These are phyloP conservation scores for Fusarium avenaceum DNA, from an alignment of 2,329 filamentous ascomycete genomes.

Conservation along the genomic window DNA sequence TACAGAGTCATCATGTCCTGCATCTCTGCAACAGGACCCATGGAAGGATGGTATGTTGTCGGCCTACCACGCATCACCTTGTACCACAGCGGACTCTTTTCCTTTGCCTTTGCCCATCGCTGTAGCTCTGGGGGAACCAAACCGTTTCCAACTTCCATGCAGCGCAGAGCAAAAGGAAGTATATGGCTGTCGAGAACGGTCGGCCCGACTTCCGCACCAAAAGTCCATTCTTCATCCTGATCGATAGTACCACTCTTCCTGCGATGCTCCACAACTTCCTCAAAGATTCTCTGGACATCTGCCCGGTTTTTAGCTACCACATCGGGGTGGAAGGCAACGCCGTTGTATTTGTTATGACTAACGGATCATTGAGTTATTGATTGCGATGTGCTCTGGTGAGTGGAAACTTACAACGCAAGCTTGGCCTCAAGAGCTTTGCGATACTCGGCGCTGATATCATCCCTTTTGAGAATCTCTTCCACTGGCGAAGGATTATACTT, in stretches of 20 bases:
- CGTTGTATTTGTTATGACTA: constrained; percentile 24
- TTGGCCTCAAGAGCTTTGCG: constrained; percentile 13
- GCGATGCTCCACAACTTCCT: constrained; percentile 10
- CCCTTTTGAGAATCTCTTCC: constrained; percentile 12
- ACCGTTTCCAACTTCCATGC: constrained; percentile 19
- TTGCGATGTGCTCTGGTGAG: accelerated
- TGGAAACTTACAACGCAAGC: constrained; percentile 14
- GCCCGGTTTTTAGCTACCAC: constrained; percentile 19
- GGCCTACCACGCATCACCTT: constrained; percentile 30
- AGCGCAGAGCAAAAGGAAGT: constrained; percentile 24
- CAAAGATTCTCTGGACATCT: constrained; percentile 9
- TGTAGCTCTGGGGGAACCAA: constrained; percentile 28
- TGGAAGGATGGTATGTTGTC: constrained; percentile 27
- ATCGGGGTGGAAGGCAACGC: constrained; percentile 18
- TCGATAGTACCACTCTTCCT: constrained; percentile 13
- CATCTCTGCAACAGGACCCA: constrained; percentile 32
- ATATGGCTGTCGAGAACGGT: constrained; percentile 34
- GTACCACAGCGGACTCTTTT: constrained; percentile 18
- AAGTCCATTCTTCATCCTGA: constrained; percentile 17
- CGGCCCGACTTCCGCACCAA: constrained; percentile 18
- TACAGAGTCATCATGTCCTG: constrained; percentile 29
- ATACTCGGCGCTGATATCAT: constrained; percentile 21
- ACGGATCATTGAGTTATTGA: not conserved
- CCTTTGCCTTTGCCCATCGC: constrained; percentile 17
- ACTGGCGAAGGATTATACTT: constrained; percentile 22